phyloP scores from a whole-genome alignment of 2,329 filamentous ascomycete species.

The Fusarium paranaense region DNA sequence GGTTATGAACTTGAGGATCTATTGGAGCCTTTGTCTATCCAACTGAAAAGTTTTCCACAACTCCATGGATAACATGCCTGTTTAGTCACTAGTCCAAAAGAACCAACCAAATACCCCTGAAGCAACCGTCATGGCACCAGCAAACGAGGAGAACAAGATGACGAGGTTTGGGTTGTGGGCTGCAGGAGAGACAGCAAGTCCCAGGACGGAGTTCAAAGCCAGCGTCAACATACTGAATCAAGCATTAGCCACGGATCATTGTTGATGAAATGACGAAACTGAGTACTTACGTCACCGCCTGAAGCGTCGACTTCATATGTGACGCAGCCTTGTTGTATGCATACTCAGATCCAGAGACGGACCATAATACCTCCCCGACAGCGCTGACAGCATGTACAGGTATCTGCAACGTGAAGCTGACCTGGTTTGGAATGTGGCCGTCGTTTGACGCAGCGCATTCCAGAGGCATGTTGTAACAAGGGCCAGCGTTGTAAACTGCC shows the following conservation, averaged over 20 bases:
- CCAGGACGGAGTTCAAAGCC: background rate
- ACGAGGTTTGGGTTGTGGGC: background rate
- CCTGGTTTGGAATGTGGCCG: background rate
- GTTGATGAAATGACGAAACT: background rate
- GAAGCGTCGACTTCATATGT: background rate
- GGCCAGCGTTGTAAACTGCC: background rate
- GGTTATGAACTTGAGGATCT: background rate
- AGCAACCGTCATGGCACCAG: background rate
- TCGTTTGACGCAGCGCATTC: background rate
- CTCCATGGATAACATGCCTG: too few species aligned
- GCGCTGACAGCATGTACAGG: background rate
- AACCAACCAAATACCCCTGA: background rate
- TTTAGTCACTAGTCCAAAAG: background rate
- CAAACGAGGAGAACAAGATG: background rate
- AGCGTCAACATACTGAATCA: background rate
- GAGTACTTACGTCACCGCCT: background rate
- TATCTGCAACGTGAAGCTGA: background rate
- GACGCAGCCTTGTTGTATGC: constrained; percentile 5
- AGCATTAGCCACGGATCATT: background rate
- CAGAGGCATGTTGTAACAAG: background rate
- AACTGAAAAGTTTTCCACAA: too few species aligned
- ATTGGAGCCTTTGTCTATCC: background rate
- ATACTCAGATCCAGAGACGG: background rate
- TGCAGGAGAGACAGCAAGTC: background rate
- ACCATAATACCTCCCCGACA: background rate